Percentiles rank a stretch among this genome's conserved stretches.
Conservation (phyloP, 257 asterid species). For the Solanum lignicaule region DNA sequence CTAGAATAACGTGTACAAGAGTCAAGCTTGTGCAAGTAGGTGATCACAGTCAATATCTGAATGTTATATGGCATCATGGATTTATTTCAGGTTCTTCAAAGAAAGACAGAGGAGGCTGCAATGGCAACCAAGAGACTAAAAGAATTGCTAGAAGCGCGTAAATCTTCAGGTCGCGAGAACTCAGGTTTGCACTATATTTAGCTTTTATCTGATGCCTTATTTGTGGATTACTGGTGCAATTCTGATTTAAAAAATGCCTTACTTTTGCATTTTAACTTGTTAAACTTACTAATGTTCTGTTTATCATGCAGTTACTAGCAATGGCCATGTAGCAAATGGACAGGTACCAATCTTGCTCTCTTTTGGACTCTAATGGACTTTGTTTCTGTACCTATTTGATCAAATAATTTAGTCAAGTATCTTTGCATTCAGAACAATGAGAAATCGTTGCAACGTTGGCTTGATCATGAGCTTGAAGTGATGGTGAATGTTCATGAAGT, state of each 20-base stretch:
- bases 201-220: background rate
- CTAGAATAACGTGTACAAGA: background rate
- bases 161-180: conserved; percentile 77
- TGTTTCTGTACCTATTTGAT: background rate
- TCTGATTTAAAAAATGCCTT: too few relatives aligned
- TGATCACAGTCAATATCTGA: background rate
- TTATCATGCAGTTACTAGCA: conserved; percentile 49
- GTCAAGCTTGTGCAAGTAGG: background rate
- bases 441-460: conserved; percentile 85
- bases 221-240: background rate
- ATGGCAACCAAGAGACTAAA: conserved; percentile 96
- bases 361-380: background rate
- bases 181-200: conserved; percentile 38
- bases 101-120: conserved; percentile 99
- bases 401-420: background rate
- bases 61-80: background rate
- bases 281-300: background rate
- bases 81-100: conserved; percentile 83
- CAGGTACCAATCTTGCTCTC: conserved; percentile 41
- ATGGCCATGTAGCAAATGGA: conserved; percentile 56
- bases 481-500: conserved; percentile 99
- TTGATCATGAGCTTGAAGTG: conserved; percentile 96
- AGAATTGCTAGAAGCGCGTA: conserved; percentile 97
- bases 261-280: background rate
- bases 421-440: conserved; percentile 56